Evolutionary conservation across 768 basidiomycete species (phyloP), one percentile per base, ranked within the genome.

Genomic region (Gyrodon lividus): DNA sequence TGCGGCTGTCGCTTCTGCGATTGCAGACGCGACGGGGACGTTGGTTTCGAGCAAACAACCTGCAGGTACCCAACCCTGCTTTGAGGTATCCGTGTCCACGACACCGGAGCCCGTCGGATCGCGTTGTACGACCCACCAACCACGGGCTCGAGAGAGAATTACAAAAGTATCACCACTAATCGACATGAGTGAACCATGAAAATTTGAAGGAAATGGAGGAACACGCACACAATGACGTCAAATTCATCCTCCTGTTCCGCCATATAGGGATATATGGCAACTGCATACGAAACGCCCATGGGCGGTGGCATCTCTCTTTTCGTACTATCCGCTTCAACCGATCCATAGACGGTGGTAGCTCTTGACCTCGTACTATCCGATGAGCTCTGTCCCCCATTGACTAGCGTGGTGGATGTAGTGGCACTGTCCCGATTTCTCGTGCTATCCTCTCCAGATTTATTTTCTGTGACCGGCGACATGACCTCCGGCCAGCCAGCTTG

Each of bases 51-150:
- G 80, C 13, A 99, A 76, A 67, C 96, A 99, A 30, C 96, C 96
- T 5, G 96, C 95, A 35, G 96, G 96, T 3, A 99, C 95, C 96
- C 96, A 98, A 48, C 94, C 93, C 63, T 94, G 92, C 66, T 89
- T 89, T 38, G 78, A 75, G 23, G 84, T 77, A 55, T 93, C 91
- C 14, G 84, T 75, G 62, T 86, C 87, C 24, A 92, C 84, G 19
- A 84, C 69, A 9, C 93, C 92, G 3, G 85, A 79, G 5, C 94
- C 94, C 31, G 82, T 84, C 26, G 89, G 89, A 69, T 99, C 97
- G 30, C 90, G 85, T 65, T 98, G 95, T 4, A 98, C 97, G 30
- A 98, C 90, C 93, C 96, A 99, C 97, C 97, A 99, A 1, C 97
- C 96, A 49, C 95, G 86, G n/a, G 94, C 87, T 47, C 95, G 84